phyloP scores from a whole-genome alignment of 495 filamentous ascomycete species.

The Alectoria sarmentosa region DNA sequence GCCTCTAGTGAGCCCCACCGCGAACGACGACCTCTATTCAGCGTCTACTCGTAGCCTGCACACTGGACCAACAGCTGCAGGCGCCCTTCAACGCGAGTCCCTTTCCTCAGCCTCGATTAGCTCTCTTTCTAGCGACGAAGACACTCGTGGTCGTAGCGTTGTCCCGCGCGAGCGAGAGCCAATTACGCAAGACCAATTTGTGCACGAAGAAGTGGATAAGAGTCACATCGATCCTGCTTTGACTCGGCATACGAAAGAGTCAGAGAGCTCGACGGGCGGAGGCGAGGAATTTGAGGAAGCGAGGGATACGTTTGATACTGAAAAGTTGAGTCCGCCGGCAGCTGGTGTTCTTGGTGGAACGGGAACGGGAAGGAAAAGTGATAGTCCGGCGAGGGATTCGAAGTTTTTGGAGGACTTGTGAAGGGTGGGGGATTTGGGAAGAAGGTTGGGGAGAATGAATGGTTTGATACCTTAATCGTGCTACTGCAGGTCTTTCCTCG shows the following conservation, averaged over 20 bases:
- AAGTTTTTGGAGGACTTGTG: conserved; percentile 44
- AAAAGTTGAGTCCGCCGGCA: conserved; percentile 38
- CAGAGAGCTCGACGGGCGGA: conserved; percentile 10
- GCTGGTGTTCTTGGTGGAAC: conserved; percentile 20
- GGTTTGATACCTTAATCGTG: conserved; percentile 1
- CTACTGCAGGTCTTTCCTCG: background rate
- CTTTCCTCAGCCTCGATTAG: conserved; percentile 23
- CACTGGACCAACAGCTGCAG: conserved; percentile 6
- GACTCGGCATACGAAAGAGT: conserved; percentile 8
- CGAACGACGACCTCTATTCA: conserved; percentile 18
- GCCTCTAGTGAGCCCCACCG: conserved; percentile 10
- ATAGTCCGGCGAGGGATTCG: conserved; percentile 40
- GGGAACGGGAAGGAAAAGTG: conserved; percentile 30
- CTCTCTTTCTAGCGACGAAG: conserved; percentile 28
- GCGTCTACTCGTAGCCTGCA: conserved; percentile 7
- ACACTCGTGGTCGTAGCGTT: conserved; percentile 21
- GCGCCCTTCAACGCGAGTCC: conserved; percentile 8
- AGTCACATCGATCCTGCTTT: conserved; percentile 11
- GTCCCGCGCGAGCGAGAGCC: conserved; percentile 16
- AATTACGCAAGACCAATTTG: conserved; percentile 16
- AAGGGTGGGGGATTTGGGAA: background rate
- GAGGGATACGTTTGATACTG: conserved; percentile 44
- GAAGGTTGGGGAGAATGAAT: background rate
- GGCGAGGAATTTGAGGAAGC: conserved; percentile 34
- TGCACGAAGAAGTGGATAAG: conserved; percentile 16